These are phyloP conservation scores for Berberis thunbergii DNA, from an alignment of 164 flowering plant genomes.

Conservation along the genomic window DNA sequence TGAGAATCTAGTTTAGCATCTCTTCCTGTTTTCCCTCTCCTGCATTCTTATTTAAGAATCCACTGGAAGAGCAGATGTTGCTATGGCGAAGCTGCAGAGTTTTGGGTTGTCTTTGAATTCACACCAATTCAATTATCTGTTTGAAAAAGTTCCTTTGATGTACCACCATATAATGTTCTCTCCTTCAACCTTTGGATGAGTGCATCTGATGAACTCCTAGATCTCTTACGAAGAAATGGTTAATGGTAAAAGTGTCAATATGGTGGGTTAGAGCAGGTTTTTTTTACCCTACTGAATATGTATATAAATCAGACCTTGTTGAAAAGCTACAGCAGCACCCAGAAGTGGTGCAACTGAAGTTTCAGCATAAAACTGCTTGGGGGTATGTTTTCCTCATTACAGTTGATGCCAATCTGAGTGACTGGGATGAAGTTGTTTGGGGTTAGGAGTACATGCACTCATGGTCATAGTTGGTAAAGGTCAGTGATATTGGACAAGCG, in stretches of 20 bases:
- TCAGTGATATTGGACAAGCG: slow-evolving; percentile 41
- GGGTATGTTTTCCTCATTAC: slow-evolving; percentile 48
- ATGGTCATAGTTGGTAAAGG: slow-evolving; percentile 44
- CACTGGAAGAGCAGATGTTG: slow-evolving; percentile 33
- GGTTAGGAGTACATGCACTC: slow-evolving; percentile 52
- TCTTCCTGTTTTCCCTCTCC: slow-evolving; percentile 41
- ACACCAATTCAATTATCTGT: slow-evolving; percentile 39
- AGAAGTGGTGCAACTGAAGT: slow-evolving; percentile 40
- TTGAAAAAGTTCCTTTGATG: slow-evolving; percentile 29
- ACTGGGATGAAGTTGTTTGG: slow-evolving; percentile 40
- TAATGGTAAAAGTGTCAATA: slow-evolving; percentile 26
- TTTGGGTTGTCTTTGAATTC: slow-evolving; percentile 33
- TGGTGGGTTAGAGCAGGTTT: slow-evolving; percentile 46
- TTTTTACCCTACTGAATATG: slow-evolving; percentile 36
- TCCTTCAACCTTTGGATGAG: slow-evolving; percentile 62
- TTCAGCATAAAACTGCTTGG: slow-evolving; percentile 28
- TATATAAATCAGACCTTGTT: slow-evolving; percentile 26
- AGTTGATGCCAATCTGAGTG: slow-evolving; percentile 30
- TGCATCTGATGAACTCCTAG: slow-evolving; percentile 28
- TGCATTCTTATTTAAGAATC: slow-evolving; percentile 35
- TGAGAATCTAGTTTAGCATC: slow-evolving; percentile 15
- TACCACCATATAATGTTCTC: slow-evolving; percentile 44
- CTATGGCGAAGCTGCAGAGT: slow-evolving; percentile 36
- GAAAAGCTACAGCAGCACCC: slow-evolving; percentile 34
- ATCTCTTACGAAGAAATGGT: slow-evolving; percentile 38